Evolutionary conservation across 2,329 filamentous ascomycete genomes (phyloP).

Genomic region (Lojkania enalia): DNA sequence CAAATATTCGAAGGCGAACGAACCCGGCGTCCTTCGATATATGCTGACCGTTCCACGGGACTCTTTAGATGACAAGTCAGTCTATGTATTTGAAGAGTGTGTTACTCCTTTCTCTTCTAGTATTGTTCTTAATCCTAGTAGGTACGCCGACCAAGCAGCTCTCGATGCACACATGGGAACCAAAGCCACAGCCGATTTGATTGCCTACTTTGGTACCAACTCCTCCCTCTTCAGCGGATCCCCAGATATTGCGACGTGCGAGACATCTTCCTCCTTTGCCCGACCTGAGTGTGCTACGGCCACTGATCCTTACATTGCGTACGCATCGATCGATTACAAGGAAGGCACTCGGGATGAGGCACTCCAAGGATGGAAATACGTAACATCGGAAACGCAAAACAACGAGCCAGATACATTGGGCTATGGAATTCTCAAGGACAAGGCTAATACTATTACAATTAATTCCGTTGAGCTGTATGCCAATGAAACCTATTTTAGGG

Average conservation of each 20-base stretch:
- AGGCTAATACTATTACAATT: slow-evolving; percentile 17
- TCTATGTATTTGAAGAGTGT: slow-evolving; percentile 27
- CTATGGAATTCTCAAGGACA: slow-evolving; percentile 23
- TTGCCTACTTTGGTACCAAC: slow-evolving; percentile 14
- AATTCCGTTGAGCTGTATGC: slow-evolving; percentile 25
- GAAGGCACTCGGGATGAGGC: slow-evolving; percentile 19
- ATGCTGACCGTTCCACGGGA: slow-evolving; percentile 16
- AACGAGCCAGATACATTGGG: slow-evolving; percentile 24
- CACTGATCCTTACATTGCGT: slow-evolving; percentile 21
- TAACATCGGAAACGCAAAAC: slow-evolving; percentile 21
- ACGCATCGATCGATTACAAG: slow-evolving; percentile 25
- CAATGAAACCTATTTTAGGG: slow-evolving; percentile 22
- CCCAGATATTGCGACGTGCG: slow-evolving; percentile 13
- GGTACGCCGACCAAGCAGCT: slow-evolving; percentile 22
- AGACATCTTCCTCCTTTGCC: slow-evolving; percentile 16
- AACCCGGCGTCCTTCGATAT: slow-evolving; percentile 19
- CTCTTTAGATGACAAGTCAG: slow-evolving; percentile 13
- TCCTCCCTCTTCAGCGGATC: slow-evolving; percentile 13
- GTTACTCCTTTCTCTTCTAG: background rate
- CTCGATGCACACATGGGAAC: slow-evolving; percentile 25
- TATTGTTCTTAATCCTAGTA: slow-evolving; percentile 4
- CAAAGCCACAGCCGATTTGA: slow-evolving; percentile 14
- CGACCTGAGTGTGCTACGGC: slow-evolving; percentile 11
- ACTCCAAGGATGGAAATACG: slow-evolving; percentile 23
- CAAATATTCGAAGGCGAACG: slow-evolving; percentile 15